Evolutionary conservation across 2,329 filamentous ascomycete genomes (phyloP).

Genomic region (Paramyrothecium roridum): DNA sequence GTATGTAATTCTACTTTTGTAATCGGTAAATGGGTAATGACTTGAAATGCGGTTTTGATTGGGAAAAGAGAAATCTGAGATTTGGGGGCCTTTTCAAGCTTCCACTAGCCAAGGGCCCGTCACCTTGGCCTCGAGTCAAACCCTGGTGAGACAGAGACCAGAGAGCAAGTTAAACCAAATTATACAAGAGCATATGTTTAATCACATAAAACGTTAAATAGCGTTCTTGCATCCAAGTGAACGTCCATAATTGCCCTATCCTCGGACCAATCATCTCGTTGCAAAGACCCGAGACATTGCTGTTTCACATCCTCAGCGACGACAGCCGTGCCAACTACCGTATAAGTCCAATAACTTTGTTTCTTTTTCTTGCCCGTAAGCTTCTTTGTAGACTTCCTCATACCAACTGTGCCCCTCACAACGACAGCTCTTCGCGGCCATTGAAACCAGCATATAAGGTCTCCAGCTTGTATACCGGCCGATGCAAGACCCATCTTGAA

Average conservation of each 20-base stretch:
- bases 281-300: not conserved
- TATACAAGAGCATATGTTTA: too few species aligned
- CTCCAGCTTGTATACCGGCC: not conserved
- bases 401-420: too few species aligned
- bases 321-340: conserved; percentile 3
- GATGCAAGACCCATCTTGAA: conserved; percentile 3
- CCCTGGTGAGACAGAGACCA: too few species aligned
- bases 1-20: too few species aligned
- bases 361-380: not conserved
- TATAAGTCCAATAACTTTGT: not conserved
- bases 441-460: not conserved
- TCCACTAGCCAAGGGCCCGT: too few species aligned
- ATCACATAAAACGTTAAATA: not conserved
- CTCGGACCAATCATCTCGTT: not conserved
- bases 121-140: too few species aligned
- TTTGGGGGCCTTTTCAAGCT: too few species aligned
- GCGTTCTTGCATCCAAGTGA: conserved; percentile 1
- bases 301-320: not conserved
- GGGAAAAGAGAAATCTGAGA: too few species aligned
- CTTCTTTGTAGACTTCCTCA: not conserved
- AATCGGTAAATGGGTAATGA: too few species aligned
- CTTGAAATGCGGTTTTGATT: too few species aligned
- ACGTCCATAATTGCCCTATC: not conserved
- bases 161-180: too few species aligned
- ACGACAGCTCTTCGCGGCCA: conserved; percentile 2